Base-by-base conservation (phyloP, 1,284 basidiomycete genomes). In the Vanrija sp. region DNA sequence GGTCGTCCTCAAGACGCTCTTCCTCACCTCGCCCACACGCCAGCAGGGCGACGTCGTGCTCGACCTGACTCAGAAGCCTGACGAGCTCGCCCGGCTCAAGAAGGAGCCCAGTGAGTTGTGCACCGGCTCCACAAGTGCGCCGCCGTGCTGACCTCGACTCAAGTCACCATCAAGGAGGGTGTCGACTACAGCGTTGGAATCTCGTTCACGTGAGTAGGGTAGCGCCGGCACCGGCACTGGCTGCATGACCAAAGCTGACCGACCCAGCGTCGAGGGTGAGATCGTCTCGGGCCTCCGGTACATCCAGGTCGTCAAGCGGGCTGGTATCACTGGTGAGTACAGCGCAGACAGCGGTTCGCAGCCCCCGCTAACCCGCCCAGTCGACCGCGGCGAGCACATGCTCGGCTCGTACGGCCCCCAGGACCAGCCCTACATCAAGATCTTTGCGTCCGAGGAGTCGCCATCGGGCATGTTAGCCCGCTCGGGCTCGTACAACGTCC, bases 141-240 rank as follows among this genome's bases (percentile, higher is more conserved):
- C 15, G 12, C 22, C 12, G 6, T 22, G 43, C 50, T 57, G 55
- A 57, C 42, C 39, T 0, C 44, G n/a, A n/a, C n/a, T n/a, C n/a
- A n/a, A 75, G 73, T 79, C 43, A 75, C 65, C 22, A 77, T 78
- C 67, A 79, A 80, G 59, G 80, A 82, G 62, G 80, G 80, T 24
- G 77, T 79, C 54, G 81, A 82, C 52, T 82, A 82, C 67, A 77
- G 76, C 38, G 80, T 82, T 51, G 78, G 78, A 44, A 78, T 82
- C 55, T 75, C 73, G 25, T 78, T 78, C 60, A 55, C 51, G 67
- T 72, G 43, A 48, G 71, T 61, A 38, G 10, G 8, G 19, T 48
- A n/a, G 18, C 18, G n/a, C 8, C 18, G 39, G 6, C 6, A 6
- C 6, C 8, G 9, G n/a, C 18, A 20, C 41, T 25, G 3, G 42